phyloP scores from a whole-genome alignment of 2,329 filamentous ascomycete genomes.

The Claviceps sp. region DNA sequence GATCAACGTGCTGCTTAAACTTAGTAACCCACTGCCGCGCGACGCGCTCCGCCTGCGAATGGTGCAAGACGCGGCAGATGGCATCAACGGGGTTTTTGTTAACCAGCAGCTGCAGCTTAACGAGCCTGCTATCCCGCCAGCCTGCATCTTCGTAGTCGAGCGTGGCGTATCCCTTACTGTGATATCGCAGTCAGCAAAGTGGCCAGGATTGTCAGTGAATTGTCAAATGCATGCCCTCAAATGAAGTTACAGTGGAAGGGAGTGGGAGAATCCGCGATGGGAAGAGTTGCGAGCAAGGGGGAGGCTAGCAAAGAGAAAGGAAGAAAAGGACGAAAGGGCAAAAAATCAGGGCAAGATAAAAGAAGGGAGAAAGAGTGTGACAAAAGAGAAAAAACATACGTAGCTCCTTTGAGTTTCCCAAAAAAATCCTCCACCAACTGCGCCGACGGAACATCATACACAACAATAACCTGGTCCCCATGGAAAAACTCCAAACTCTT shows the following conservation, averaged over 20 bases:
- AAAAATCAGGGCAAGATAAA: too few relatives aligned
- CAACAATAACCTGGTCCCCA: slow-evolving; percentile 81
- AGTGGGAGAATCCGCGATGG: too few relatives aligned
- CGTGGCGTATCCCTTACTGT: slow-evolving; percentile 74
- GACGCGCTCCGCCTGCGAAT: slow-evolving; percentile 65
- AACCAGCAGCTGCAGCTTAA: slow-evolving; percentile 84
- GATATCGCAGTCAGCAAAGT: not conserved
- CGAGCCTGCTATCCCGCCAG: slow-evolving; percentile 65
- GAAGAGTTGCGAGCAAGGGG: too few relatives aligned
- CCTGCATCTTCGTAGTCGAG: slow-evolving; percentile 95
- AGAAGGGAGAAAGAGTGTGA: not conserved
- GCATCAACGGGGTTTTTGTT: slow-evolving; percentile 92
- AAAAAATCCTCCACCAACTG: slow-evolving; percentile 96
- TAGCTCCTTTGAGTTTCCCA: slow-evolving; percentile 84
- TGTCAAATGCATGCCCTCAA: too few relatives aligned
- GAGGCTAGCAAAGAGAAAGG: not conserved
- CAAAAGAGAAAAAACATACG: slow-evolving; percentile 25
- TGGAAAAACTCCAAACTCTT: slow-evolving; percentile 85
- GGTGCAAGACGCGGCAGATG: slow-evolving; percentile 79
- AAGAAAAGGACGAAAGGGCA: not conserved
- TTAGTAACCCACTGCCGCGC: slow-evolving; percentile 84
- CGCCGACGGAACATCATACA: slow-evolving; percentile 77
- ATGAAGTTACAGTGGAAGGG: too few relatives aligned
- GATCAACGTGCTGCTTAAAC: slow-evolving; percentile 92
- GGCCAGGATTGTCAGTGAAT: too few relatives aligned